A percentile compares a stretch with the other conserved stretches of the same genome.
Conservation (phyloP, 192 early-diverging fungal genomes). For the Backusella circina region DNA sequence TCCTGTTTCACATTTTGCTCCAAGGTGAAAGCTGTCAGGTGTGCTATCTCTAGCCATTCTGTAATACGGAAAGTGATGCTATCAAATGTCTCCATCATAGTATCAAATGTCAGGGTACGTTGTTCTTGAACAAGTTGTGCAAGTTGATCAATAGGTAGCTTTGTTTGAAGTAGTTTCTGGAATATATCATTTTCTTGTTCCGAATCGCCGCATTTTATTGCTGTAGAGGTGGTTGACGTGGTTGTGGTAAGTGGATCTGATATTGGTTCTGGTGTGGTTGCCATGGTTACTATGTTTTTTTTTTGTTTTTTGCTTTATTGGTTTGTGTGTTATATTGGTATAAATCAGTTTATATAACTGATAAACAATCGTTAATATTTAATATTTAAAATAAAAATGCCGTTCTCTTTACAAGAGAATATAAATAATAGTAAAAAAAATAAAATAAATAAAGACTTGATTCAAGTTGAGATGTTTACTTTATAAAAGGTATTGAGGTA, state of each 20-base stretch:
- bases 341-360: neutral
- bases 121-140: neutral
- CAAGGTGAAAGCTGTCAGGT: slow-evolving; percentile 50
- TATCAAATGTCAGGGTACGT: neutral
- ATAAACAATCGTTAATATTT: neutral
- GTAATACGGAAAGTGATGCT: neutral
- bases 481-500: neutral
- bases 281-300: neutral
- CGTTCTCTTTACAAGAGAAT: neutral
- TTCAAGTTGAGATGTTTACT: neutral
- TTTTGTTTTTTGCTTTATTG: neutral
- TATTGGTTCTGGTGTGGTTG: neutral
- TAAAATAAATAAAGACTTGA: neutral
- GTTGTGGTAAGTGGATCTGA: slow-evolving; percentile 4
- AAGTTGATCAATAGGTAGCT: neutral
- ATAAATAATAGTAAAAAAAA: neutral
- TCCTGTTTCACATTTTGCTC: slow-evolving; percentile 47
- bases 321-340: neutral
- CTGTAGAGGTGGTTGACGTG: neutral
- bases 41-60: slow-evolving; percentile 48
- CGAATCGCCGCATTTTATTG: neutral
- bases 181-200: neutral
- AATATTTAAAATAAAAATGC: neutral
- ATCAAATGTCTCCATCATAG: neutral
- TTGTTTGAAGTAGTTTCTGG: neutral